phyloP scores from a whole-genome alignment of 768 basidiomycete genomes.

The Naganishia randhawae region DNA sequence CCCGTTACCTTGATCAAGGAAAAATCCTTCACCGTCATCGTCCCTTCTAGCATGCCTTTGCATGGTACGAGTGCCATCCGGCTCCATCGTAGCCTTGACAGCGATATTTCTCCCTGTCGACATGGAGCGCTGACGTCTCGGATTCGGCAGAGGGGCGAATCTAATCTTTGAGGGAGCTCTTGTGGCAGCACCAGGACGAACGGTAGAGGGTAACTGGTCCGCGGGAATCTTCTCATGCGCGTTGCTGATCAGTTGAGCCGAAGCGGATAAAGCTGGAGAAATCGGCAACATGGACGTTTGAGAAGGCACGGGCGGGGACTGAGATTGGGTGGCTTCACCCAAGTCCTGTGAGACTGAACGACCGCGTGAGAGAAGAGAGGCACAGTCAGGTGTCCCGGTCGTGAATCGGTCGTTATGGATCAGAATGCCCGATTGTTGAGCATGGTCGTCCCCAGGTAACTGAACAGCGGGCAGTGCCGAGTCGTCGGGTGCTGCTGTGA shows the following conservation, averaged over 20 bases:
- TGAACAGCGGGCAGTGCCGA: background rate
- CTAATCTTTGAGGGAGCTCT: constrained; percentile 56
- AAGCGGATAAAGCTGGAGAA: constrained; percentile 1
- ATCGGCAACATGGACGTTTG: background rate
- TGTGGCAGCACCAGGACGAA: constrained; percentile 2
- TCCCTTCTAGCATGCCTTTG: constrained; percentile 26
- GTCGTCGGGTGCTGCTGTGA: background rate
- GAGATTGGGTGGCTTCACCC: background rate
- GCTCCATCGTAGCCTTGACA: constrained; percentile 34
- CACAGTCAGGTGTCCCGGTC: background rate
- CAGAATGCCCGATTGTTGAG: background rate
- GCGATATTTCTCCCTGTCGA: constrained; percentile 44
- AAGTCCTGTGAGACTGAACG: background rate
- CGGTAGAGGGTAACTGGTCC: constrained; percentile 9
- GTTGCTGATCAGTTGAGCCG: constrained; percentile 11
- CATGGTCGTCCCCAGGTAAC: background rate
- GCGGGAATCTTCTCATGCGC: constrained; percentile 15
- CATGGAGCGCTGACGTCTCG: constrained; percentile 55
- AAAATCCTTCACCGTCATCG: background rate
- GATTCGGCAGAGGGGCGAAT: constrained; percentile 82
- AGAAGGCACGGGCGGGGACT: background rate
- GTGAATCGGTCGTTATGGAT: background rate
- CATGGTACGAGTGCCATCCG: constrained; percentile 31
- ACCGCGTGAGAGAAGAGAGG: background rate
- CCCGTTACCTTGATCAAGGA: background rate